These are phyloP conservation scores for Quercus parvula DNA, from an alignment of 306 rosid species.

Conservation along the genomic window DNA sequence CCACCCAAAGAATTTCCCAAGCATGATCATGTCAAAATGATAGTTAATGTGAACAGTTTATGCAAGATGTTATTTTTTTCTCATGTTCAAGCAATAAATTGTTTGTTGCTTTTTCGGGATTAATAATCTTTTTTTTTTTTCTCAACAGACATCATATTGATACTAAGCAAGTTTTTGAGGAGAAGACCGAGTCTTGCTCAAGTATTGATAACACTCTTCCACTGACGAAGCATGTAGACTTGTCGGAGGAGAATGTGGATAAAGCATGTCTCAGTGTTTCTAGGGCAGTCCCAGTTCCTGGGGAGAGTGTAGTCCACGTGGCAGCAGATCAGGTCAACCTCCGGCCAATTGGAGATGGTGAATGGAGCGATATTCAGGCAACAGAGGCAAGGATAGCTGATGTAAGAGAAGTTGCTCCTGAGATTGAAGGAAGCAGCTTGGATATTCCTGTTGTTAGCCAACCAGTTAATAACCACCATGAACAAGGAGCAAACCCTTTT, in stretches of 20 bases:
- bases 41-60: neutral
- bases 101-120: neutral
- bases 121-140: slow-evolving; percentile 1
- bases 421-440: slow-evolving; percentile 79
- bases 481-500: slow-evolving; percentile 60
- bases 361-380: slow-evolving; percentile 96
- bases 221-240: slow-evolving; percentile 83
- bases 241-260: slow-evolving; percentile 81
- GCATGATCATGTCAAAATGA: neutral
- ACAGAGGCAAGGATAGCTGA: slow-evolving; percentile 89
- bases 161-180: slow-evolving; percentile 72
- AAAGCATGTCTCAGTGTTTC: slow-evolving; percentile 93
- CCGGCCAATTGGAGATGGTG: slow-evolving; percentile 62
- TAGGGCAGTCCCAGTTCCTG: slow-evolving; percentile 59
- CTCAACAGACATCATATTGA: slow-evolving; percentile 74
- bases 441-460: slow-evolving; percentile 90
- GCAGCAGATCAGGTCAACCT: slow-evolving; percentile 58
- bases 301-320: slow-evolving; percentile 78
- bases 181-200: slow-evolving; percentile 81
- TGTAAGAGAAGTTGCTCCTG: slow-evolving; percentile 79
- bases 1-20: neutral
- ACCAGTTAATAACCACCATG: slow-evolving; percentile 57
- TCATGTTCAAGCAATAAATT: neutral
- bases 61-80: neutral
- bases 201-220: slow-evolving; percentile 36